A percentile compares a stretch with the other conserved stretches of the same genome.
These are phyloP conservation scores for Hirsutella minnesotensis DNA, from an alignment of 2,329 filamentous ascomycete species.

Conservation along the genomic window DNA sequence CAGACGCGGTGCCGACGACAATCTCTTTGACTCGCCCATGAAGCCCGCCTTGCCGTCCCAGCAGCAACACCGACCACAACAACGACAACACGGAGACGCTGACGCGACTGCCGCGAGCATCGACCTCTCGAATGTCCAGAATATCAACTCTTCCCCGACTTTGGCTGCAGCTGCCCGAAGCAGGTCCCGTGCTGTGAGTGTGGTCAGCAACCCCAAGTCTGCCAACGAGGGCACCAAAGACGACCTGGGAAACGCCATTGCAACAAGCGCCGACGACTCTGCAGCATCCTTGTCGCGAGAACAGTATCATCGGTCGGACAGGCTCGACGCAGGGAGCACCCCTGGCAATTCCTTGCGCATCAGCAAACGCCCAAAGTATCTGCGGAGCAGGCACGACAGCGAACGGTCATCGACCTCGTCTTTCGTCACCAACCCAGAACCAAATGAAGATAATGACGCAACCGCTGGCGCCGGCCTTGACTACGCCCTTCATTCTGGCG, in stretches of 20 bases:
- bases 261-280: constrained; percentile 15
- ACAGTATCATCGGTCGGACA: constrained; percentile 16
- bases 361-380: constrained; percentile 39
- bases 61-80: neutral
- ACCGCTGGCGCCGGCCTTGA: constrained; percentile 59
- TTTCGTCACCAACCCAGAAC: constrained; percentile 40
- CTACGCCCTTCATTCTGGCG: constrained; percentile 72
- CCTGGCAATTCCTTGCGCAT: constrained; percentile 33
- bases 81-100: constrained; percentile 4
- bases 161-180: constrained; percentile 41
- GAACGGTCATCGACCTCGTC: constrained; percentile 51
- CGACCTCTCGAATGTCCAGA: constrained; percentile 39
- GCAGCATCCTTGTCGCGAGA: constrained; percentile 18
- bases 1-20: constrained; percentile 39
- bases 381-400: constrained; percentile 45
- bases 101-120: constrained; percentile 20
- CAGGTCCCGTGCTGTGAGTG: constrained; percentile 38
- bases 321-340: constrained; percentile 32
- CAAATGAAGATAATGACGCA: constrained; percentile 55
- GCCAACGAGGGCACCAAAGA: constrained; percentile 13
- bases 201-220: constrained; percentile 20
- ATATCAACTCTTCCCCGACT: constrained; percentile 44
- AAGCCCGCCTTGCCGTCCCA: constrained; percentile 17
- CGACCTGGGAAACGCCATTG: constrained; percentile 12
- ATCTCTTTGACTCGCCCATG: constrained; percentile 38